Evolutionary conservation across 345 rosid genomes (phyloP).

Genomic region (Camelina laxa): DNA sequence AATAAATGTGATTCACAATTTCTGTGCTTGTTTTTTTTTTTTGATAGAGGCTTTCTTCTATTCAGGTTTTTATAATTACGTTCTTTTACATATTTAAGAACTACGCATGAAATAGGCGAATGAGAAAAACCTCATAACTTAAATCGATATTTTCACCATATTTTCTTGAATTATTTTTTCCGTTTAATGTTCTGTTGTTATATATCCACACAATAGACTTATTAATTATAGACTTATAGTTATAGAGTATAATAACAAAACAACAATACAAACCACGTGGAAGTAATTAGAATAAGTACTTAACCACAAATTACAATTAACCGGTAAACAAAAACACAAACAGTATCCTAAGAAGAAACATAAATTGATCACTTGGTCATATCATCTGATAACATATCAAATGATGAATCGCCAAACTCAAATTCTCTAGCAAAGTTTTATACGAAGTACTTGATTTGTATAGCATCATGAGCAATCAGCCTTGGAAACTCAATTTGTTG

Average conservation of each 20-base stretch:
- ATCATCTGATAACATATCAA: conserved; percentile 18
- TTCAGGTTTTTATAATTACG: no score
- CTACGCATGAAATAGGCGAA: no score
- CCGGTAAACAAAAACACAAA: conserved; percentile 5
- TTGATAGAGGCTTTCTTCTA: neutral
- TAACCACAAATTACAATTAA: conserved; percentile 42
- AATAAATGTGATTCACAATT: neutral
- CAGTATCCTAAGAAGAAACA: conserved; percentile 38
- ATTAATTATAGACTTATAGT: neutral
- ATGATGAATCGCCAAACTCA: conserved; percentile 30
- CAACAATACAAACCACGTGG: conserved; percentile 34
- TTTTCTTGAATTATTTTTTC: no score
- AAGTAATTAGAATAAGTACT: conserved; percentile 35
- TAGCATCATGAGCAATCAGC: conserved; percentile 99
- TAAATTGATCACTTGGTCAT: conserved; percentile 20
- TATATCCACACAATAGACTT: no score
- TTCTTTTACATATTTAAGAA: no score
- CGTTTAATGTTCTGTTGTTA: no score
- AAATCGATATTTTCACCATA: no score
- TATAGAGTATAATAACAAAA: neutral
- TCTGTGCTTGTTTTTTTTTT: neutral
- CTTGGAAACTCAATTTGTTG: conserved; percentile 55
- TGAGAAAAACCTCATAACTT: no score
- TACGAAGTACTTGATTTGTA: conserved; percentile 45
- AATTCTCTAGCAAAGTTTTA: conserved; percentile 19